Evolutionary conservation across 371 early-diverging fungal genomes (phyloP).

Genomic region (Mortierella sp.): DNA sequence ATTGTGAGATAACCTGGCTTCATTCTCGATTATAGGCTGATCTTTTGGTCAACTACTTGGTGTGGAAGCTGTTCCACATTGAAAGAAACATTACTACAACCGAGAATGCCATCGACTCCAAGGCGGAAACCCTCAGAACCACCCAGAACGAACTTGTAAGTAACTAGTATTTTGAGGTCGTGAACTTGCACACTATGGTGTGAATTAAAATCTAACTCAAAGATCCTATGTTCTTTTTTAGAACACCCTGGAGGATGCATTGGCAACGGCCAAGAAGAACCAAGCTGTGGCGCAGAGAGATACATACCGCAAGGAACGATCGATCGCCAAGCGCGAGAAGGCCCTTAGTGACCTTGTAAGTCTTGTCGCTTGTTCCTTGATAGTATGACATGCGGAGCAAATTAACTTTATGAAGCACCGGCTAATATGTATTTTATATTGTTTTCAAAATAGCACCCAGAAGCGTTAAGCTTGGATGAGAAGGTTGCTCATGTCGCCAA

Average conservation of each 20-base stretch:
- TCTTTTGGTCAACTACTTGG: conserved; percentile 74
- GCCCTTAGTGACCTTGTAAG: conserved; percentile 72
- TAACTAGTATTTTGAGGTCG: not conserved
- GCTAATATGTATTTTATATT: not conserved
- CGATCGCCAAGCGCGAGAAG: conserved; percentile 75
- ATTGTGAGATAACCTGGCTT: not conserved
- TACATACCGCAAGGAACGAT: conserved; percentile 76
- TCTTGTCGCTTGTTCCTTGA: not conserved
- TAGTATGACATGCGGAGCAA: not conserved
- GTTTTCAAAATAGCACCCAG: conserved; percentile 59
- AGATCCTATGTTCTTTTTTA: conserved; percentile 20
- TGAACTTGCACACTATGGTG: not conserved
- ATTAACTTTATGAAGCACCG: not conserved
- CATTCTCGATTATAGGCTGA: conserved; percentile 12
- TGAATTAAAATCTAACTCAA: not conserved
- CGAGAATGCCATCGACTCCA: conserved; percentile 61
- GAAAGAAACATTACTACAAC: conserved; percentile 70
- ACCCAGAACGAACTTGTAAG: conserved; percentile 61
- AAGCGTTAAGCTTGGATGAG: conserved; percentile 78
- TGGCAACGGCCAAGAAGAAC: conserved; percentile 76
- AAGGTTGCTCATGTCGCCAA: conserved; percentile 76
- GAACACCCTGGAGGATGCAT: conserved; percentile 64
- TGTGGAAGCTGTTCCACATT: conserved; percentile 93
- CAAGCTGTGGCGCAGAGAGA: conserved; percentile 85
- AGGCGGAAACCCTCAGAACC: conserved; percentile 51